Evolutionary conservation across 2,329 filamentous ascomycete genomes (phyloP).

Genomic region (Cercospora citrullina): DNA sequence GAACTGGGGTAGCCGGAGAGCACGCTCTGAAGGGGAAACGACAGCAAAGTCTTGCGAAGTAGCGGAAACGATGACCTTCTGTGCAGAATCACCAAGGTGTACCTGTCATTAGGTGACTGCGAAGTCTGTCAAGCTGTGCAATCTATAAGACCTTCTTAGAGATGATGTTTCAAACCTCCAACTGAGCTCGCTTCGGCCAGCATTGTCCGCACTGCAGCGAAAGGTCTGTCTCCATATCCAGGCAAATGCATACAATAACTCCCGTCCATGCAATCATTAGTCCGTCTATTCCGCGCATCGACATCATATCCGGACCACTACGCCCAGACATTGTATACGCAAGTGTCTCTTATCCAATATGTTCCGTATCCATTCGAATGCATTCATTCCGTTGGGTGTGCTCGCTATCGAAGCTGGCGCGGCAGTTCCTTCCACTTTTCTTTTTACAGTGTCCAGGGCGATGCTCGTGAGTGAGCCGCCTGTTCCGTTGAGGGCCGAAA

Average conservation of each 20-base stretch:
- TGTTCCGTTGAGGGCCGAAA: slow-evolving; percentile 65
- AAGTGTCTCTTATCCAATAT: slow-evolving; percentile 81
- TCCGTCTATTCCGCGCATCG: neutral
- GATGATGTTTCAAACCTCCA: neutral
- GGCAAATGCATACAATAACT: neutral
- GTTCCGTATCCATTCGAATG: slow-evolving; percentile 82
- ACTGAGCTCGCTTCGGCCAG: neutral
- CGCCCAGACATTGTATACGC: slow-evolving; percentile 86
- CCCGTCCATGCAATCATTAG: neutral
- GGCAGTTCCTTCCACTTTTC: slow-evolving; percentile 49
- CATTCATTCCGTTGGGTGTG: slow-evolving; percentile 62
- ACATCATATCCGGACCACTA: slow-evolving; percentile 60
- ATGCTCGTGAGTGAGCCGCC: slow-evolving; percentile 65
- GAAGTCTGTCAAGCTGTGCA: neutral
- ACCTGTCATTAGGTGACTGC: neutral
- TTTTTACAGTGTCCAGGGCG: slow-evolving; percentile 61
- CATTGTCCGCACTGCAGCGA: neutral
- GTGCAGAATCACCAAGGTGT: neutral
- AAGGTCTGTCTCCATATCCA: neutral
- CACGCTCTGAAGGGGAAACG: neutral
- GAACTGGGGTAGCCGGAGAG: neutral
- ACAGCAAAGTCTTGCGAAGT: neutral
- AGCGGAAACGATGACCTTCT: neutral
- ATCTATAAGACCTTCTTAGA: neutral
- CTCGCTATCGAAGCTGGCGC: slow-evolving; percentile 22